Evolutionary conservation across 225 moss, liverwort and hornwort species (phyloP).

Genomic region (Sphagnum contortum): DNA sequence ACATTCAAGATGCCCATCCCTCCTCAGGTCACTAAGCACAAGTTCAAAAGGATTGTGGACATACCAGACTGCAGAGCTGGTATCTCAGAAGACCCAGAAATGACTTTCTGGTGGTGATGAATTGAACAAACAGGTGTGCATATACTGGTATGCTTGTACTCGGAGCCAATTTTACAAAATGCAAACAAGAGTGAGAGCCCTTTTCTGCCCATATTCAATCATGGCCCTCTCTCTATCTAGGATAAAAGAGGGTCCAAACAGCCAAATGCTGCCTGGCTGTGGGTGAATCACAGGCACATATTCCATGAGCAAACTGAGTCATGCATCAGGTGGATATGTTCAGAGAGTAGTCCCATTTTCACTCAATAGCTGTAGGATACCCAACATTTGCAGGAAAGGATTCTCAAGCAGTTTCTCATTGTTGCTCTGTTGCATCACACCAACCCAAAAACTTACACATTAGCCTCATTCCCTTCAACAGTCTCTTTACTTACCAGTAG

Average conservation of each 20-base stretch:
- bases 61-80: slow-evolving; percentile 17
- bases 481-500: too few species aligned
- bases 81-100: slow-evolving; percentile 5
- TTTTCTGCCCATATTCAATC: slow-evolving; percentile 22
- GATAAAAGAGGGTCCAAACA: slow-evolving; percentile 5
- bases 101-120: slow-evolving; percentile 6
- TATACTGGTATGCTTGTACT: slow-evolving; percentile 4
- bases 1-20: neutral
- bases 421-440: slow-evolving; percentile 61
- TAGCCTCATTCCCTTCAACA: too few species aligned
- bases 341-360: slow-evolving; percentile 56
- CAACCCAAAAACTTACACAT: slow-evolving; percentile 2
- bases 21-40: neutral
- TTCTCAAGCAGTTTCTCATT: slow-evolving; percentile 99
- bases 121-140: slow-evolving; percentile 10
- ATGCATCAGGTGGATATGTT: neutral
- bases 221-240: slow-evolving; percentile 7
- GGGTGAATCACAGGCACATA: slow-evolving; percentile 11
- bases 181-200: slow-evolving; percentile 18
- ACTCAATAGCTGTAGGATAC: slow-evolving; percentile 82
- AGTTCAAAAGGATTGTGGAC: slow-evolving; percentile 2
- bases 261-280: slow-evolving; percentile 5
- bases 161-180: slow-evolving; percentile 2
- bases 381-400: slow-evolving; percentile 95
- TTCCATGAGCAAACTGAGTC: neutral